Percentiles rank a stretch among this genome's conserved stretches.
These are phyloP conservation scores for Zalerion maritima DNA, from an alignment of 495 filamentous ascomycete genomes.

Conservation along the genomic window DNA sequence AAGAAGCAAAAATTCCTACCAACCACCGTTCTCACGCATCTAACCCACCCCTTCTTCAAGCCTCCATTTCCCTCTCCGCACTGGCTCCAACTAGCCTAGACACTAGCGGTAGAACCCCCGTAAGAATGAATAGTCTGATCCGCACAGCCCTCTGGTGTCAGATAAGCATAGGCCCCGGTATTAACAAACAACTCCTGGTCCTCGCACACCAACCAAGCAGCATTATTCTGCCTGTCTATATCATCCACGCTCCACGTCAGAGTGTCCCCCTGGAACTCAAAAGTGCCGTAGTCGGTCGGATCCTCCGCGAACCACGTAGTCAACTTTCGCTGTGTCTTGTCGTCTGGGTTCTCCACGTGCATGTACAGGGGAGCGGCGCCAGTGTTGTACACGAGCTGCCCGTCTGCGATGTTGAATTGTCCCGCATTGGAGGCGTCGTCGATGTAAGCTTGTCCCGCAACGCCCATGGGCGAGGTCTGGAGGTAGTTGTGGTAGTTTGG, in stretches of 20 bases:
- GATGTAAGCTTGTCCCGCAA: constrained; percentile 22
- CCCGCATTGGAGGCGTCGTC: constrained; percentile 27
- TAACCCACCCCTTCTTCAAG: no score
- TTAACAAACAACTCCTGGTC: constrained; percentile 42
- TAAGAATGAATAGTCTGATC: no score
- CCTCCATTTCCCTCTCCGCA: no score
- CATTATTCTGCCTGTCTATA: constrained; percentile 36
- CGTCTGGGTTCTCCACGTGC: constrained; percentile 33
- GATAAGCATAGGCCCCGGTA: constrained; percentile 40
- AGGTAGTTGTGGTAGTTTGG: constrained; percentile 40
- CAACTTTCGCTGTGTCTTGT: constrained; percentile 29
- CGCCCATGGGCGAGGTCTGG: constrained; percentile 22
- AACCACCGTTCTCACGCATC: no score
- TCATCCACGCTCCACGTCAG: constrained; percentile 35
- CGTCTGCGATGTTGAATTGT: constrained; percentile 32
- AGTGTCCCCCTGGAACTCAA: constrained; percentile 41
- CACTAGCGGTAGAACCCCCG: no score
- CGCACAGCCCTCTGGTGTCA: constrained; percentile 41
- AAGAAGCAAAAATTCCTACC: no score
- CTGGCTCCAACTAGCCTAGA: no score
- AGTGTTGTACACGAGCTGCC: constrained; percentile 34
- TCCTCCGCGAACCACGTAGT: constrained; percentile 34
- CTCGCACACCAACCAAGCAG: constrained; percentile 44
- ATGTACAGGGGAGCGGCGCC: constrained; percentile 22
- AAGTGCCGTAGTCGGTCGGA: constrained; percentile 41